Evolutionary conservation across 805 yeast genomes (phyloP).

Genomic region (Ogataea polymorpha): DNA sequence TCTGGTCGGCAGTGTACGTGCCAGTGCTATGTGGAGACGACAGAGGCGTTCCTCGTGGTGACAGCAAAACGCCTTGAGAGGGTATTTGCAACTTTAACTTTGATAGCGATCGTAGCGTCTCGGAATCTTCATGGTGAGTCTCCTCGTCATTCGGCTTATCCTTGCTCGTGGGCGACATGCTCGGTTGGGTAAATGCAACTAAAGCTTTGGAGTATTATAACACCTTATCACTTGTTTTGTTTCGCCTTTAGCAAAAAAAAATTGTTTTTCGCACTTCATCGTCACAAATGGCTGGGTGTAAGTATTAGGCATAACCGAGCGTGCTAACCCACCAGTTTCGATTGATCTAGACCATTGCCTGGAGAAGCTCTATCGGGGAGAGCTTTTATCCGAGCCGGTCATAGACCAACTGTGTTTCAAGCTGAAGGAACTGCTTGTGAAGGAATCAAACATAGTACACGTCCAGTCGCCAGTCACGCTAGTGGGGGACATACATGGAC

Average conservation of each 20-base stretch:
- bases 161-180: conserved; percentile 6
- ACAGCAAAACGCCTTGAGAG: conserved; percentile 25
- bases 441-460: conserved; percentile 84
- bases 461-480: conserved; percentile 85
- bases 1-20: conserved; percentile 16
- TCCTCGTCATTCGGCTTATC: conserved; percentile 1
- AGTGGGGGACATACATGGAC: conserved; percentile 98
- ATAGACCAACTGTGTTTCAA: conserved; percentile 73
- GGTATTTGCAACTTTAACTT: conserved; percentile 25
- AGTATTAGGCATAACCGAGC: background rate
- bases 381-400: conserved; percentile 67
- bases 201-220: background rate
- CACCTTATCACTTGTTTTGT: conserved; percentile 3
- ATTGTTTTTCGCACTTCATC: conserved; percentile 13
- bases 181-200: background rate
- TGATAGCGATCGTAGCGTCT: conserved; percentile 12
- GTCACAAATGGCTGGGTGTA: conserved; percentile 6
- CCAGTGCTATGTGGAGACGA: conserved; percentile 26
- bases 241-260: conserved; percentile 8
- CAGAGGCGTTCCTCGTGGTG: conserved; percentile 32
- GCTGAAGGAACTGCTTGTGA: conserved; percentile 73
- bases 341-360: conserved; percentile 69
- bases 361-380: conserved; percentile 60
- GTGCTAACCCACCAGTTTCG: conserved; percentile 11
- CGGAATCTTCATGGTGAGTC: conserved; percentile 6